Evolutionary conservation across 768 basidiomycete genomes (phyloP), one percentile per base, ranked within the genome.

Genomic region (Favolaschia claudopus): DNA sequence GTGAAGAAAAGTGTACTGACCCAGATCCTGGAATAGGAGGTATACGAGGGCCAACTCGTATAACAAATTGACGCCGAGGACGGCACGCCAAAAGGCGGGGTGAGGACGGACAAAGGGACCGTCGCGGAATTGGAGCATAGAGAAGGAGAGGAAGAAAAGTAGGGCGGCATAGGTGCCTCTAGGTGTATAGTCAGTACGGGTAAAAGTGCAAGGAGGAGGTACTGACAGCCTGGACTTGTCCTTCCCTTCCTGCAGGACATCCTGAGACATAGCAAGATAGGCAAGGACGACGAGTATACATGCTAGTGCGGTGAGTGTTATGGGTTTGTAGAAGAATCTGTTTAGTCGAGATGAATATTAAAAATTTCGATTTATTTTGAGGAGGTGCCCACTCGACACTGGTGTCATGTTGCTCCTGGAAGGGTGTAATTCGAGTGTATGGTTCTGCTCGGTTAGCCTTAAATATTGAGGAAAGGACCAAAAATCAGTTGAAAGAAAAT

Each of bases 71-170:
- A 92, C 76, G 24, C 91, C 92, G 25, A 95, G 79, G 5, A 93
- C 82, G 34, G 87, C 77, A 47, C 93, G 82, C 92, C 92, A 94
- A 72, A 93, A 91, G 17, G 88, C 89, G 58, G 93, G 93, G 72
- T 95, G 93, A 0, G 93, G 93, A 33, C 93, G 87, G 69, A 95
- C 82, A 73, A 92, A 95, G 28, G 93, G 93, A 0, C 93, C 93
- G 70, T 95, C 93, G 57, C 93, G 88, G 68, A 95, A 94, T 67
- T 95, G 93, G 46, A 95, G 81, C 84, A 91, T 89, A 27, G 90
- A 91, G 74, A 93, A 95, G 60, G 85, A 73, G 56, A 95, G 80
- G 73, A 95, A 95, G 38, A 89, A 83, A 10, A 81, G 81, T 44
- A 90, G 79, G 12, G 89, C 82, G 49, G 93, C 92, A 63, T 92